Evolutionary conservation across 805 yeast species (phyloP), one percentile per base, ranked within the genome.

Genomic region (Peterozyma xylosa): DNA sequence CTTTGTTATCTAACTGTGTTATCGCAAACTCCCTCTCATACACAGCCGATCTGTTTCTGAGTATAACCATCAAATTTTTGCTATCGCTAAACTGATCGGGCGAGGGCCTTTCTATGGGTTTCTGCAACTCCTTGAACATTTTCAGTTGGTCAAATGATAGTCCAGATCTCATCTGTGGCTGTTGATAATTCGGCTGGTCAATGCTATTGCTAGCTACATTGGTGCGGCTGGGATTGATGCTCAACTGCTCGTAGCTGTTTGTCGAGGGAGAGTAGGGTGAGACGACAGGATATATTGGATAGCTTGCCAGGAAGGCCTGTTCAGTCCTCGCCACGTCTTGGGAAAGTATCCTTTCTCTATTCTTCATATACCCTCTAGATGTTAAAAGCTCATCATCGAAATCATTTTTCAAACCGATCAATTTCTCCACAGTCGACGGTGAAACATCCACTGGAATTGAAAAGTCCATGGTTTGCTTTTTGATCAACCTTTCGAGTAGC

Each of bases 1-100:
- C 97, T 52, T 77, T 84, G 3, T 73, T 57, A 56, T 89, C 96
- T 11, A 93, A 66, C 2, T 80, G 74, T 38, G 81, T 63, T 35
- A 91, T 70, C 0, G 97, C 96, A 9, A 71, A 67, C 45, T 86
- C 89, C 42, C 77, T 78, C 14, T 74, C 73, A 49, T 80, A 80
- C 3, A 77, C 64, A 14, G 73, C 68, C 3, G 87, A 95, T 33
- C 99, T 67, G 44, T 79, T 82, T 37, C 90, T 68, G 46, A 93
- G 64, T 13, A 88, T 81, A 7, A 81, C 71, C 2, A 91, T 82
- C 47, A 93, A 64, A 45, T 82, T 78, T 45, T 80, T 85, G 46
- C 75, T 72, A 38, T 70, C 68, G 35, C 69, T 74, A 4, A 64
- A 59, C 9, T 57, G 53, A 30, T 61, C 67, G 9, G 59, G 64